These are phyloP conservation scores for Phytophthora chlamydospora DNA, from an alignment of 352 stramenopile genomes.

Conservation along the genomic window DNA sequence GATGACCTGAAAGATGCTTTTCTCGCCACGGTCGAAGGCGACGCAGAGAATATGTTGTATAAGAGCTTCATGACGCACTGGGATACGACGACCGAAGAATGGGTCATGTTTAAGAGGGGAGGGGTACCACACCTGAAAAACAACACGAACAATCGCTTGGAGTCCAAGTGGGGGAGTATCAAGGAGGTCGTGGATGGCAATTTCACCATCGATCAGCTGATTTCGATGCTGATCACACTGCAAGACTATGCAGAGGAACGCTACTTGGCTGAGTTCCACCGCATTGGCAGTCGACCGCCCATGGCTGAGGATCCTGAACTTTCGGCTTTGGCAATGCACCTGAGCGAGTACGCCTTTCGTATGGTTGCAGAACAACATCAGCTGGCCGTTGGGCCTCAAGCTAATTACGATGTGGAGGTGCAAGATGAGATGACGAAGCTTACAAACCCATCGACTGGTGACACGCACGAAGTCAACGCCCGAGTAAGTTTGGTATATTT, in stretches of 20 bases:
- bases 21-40: background rate
- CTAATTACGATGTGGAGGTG: too few species aligned
- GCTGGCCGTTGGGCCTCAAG: too few species aligned
- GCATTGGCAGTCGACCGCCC: background rate
- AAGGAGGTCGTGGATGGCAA: constrained; percentile 7
- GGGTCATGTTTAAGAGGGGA: too few species aligned
- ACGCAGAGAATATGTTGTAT: constrained; percentile 2
- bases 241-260: constrained; percentile 11
- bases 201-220: background rate
- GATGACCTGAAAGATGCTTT: constrained; percentile 1
- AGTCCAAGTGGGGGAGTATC: background rate
- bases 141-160: constrained; percentile 16
- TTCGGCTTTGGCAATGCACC: background rate
- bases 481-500: background rate
- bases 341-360: constrained; percentile 4
- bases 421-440: too few species aligned
- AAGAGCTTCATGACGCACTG: constrained; percentile 12
- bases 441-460: too few species aligned
- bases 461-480: background rate
- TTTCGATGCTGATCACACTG: constrained; percentile 10
- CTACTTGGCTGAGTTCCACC: constrained; percentile 10
- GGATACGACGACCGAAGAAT: constrained; percentile 14
- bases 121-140: constrained; percentile 5
- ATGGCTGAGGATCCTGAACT: constrained; percentile 8
- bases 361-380: background rate